Evolutionary conservation across 169 alveolate genomes (phyloP), one percentile per base, ranked within the genome.

Genomic region (Cytauxzoon felis): DNA sequence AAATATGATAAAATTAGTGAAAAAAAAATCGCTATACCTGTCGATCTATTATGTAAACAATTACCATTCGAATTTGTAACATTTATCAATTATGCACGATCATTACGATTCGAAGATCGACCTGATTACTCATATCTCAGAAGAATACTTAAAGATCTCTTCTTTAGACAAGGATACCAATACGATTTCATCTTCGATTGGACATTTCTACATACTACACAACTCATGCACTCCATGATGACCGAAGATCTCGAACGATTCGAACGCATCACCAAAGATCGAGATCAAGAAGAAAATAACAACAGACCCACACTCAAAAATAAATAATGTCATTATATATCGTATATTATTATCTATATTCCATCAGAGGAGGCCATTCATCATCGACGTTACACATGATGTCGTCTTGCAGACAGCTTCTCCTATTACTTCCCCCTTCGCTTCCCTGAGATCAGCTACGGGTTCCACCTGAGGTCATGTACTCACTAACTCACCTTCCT

Each of bases 1-100:
- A 96, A 96, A 83, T 96, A 96, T 78, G 98, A 96, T 78, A 96
- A 95, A 82, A 96, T 97, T 87, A 95, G 96, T 98, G 99, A 97
- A 87, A 93, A 94, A 78, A 97, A 97, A 76, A 93, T 96, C 79
- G 92, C 97, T 59, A 95, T 98, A 21, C 97, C 99, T 16, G 93
- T 95, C 21, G 99, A 96, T 72, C 82, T 93, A 18, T 87, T 97
- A 38, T 95, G 99, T 88, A 94, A 95, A 87, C 94, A 94, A 42
- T 32, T 78, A 52, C 88, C 90, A 40, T 88, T 89, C 61, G 98
- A 94, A 81, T 93, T 93, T 76, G 88, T 84, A 40, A 91, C 95
- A 19, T 95, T 92, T 69, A 78, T 95, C 64, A 92, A 94, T 87
- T 95, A 95, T 75, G 95, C 98, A 56, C 91, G 97, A 36, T 89